These are phyloP conservation scores for Lecanicillium sp. DNA, from an alignment of 2,329 filamentous ascomycete species.

Conservation along the genomic window DNA sequence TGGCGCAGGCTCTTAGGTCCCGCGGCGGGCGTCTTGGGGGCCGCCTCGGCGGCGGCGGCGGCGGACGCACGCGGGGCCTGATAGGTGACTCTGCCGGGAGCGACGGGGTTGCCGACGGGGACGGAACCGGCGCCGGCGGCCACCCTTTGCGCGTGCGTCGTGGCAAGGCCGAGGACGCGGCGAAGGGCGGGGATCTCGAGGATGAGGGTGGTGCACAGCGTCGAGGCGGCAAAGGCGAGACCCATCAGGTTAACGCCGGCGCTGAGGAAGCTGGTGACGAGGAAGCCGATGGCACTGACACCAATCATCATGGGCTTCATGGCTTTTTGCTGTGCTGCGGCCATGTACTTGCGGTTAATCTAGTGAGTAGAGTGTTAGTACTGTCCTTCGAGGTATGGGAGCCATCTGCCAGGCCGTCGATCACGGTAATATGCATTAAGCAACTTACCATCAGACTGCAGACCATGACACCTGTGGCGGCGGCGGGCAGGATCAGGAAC, in stretches of 20 bases:
- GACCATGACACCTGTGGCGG: slow-evolving; percentile 52
- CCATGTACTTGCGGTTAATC: slow-evolving; percentile 31
- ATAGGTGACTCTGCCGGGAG: slow-evolving; percentile 24
- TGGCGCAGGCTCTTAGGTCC: slow-evolving; percentile 27
- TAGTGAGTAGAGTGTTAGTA: slow-evolving; percentile 16
- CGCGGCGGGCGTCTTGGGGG: slow-evolving; percentile 20
- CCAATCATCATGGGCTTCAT: slow-evolving; percentile 37
- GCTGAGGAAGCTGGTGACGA: slow-evolving; percentile 42
- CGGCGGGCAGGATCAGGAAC: slow-evolving; percentile 64
- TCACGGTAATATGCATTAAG: too few relatives aligned
- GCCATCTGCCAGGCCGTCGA: too few relatives aligned
- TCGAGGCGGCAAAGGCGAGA: slow-evolving; percentile 33
- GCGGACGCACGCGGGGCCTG: slow-evolving; percentile 28
- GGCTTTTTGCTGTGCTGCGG: slow-evolving; percentile 29
- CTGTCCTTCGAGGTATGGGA: too few relatives aligned
- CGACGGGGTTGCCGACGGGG: slow-evolving; percentile 21
- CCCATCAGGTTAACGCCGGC: slow-evolving; percentile 45
- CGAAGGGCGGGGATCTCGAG: slow-evolving; percentile 35
- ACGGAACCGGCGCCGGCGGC: slow-evolving; percentile 30
- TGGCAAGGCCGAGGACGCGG: slow-evolving; percentile 31
- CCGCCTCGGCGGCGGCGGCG: slow-evolving; percentile 16
- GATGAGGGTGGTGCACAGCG: slow-evolving; percentile 30
- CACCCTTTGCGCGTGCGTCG: slow-evolving; percentile 21
- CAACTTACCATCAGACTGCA: slow-evolving; percentile 46
- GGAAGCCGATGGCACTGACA: slow-evolving; percentile 38